These are phyloP conservation scores for Globisporangium spinosum DNA, from an alignment of 352 stramenopile species.

Conservation along the genomic window DNA sequence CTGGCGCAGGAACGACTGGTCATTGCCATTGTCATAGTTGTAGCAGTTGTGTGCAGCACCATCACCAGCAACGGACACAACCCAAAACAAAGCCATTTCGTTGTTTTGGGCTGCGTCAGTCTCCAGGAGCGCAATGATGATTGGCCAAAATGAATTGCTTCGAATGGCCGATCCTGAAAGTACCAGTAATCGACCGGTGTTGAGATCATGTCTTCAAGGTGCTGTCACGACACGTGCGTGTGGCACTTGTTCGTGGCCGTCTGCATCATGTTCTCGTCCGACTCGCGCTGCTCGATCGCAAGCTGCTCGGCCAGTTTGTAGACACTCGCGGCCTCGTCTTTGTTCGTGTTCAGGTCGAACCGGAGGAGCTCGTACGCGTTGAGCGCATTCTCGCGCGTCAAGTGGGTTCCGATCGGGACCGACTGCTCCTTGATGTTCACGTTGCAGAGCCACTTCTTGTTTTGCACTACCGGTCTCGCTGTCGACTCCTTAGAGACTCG, in stretches of 20 bases:
- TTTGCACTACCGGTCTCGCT: neutral
- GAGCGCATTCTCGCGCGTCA: constrained; percentile 36
- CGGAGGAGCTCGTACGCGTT: constrained; percentile 42
- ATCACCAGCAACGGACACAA: neutral
- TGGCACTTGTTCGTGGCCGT: constrained; percentile 42
- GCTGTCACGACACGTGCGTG: constrained; percentile 32
- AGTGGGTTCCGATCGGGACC: constrained; percentile 35
- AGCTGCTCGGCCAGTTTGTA: constrained; percentile 22
- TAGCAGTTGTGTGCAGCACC: neutral
- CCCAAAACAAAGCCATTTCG: neutral
- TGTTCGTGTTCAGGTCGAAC: constrained; percentile 22
- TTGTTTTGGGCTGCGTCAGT: neutral
- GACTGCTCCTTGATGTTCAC: constrained; percentile 38
- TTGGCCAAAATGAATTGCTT: too few relatives aligned
- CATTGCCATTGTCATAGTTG: too few relatives aligned
- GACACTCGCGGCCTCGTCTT: constrained; percentile 27
- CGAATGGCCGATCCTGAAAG: too few relatives aligned
- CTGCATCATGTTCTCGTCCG: constrained; percentile 30
- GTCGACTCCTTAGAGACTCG: constrained; percentile 33
- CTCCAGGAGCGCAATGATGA: too few relatives aligned
- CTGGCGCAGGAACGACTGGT: neutral
- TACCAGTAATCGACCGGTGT: too few relatives aligned
- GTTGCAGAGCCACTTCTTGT: constrained; percentile 45
- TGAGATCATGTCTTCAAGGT: constrained; percentile 26
- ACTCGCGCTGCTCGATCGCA: constrained; percentile 22